Conservation (phyloP, 2,329 filamentous ascomycete species). For the Cladosporium sp. region DNA sequence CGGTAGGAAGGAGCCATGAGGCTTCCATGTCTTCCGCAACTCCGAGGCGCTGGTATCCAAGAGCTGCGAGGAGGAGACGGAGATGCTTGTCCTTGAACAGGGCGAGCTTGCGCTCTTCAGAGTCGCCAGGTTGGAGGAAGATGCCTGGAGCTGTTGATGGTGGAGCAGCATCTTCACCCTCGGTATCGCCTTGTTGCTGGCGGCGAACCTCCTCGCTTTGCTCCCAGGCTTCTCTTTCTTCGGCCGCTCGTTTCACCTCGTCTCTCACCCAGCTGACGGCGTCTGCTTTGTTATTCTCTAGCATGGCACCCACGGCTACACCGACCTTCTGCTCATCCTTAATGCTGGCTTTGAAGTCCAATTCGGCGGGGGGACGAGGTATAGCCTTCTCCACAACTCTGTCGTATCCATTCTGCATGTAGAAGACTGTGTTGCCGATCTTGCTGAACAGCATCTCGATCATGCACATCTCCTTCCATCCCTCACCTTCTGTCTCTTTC, state of each 20-base stretch:
- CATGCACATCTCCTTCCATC: conserved; percentile 75
- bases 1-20: conserved; percentile 74
- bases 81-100: conserved; percentile 90
- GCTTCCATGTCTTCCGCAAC: conserved; percentile 73
- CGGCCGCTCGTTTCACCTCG: conserved; percentile 66
- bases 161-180: conserved; percentile 19
- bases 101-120: conserved; percentile 66
- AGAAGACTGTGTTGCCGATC: conserved; percentile 77
- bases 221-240: conserved; percentile 77
- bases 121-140: conserved; percentile 60
- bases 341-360: conserved; percentile 76
- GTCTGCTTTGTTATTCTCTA: conserved; percentile 77
- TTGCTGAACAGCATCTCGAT: conserved; percentile 97
- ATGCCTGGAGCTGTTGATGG: conserved; percentile 53
- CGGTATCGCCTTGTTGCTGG: conserved; percentile 25
- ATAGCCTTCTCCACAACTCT: conserved; percentile 69
- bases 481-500: conserved; percentile 49
- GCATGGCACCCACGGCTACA: conserved; percentile 75
- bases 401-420: conserved; percentile 87
- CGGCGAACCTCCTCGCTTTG: conserved; percentile 1
- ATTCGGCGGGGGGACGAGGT: conserved; percentile 72
- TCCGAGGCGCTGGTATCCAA: conserved; percentile 68
- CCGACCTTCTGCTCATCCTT: conserved; percentile 68
- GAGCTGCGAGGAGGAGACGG: conserved; percentile 77
- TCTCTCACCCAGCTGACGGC: conserved; percentile 81